phyloP scores from a whole-genome alignment of 164 flowering plant species.

The Aristolochia fimbriata region DNA sequence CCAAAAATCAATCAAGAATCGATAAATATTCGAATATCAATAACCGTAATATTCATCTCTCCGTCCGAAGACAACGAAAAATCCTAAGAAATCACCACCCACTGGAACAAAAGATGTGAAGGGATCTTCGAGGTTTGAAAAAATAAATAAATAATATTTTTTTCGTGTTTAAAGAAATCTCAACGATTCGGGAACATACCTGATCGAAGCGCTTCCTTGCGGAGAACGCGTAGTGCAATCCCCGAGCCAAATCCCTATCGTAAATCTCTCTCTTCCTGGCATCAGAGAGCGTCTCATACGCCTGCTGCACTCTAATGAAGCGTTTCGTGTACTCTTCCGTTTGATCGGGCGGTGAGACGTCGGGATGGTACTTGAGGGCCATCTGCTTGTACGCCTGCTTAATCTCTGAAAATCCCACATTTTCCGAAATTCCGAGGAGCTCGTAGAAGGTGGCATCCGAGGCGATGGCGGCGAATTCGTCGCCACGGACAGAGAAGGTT shows the following conservation, averaged over 20 bases:
- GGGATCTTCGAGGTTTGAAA: background rate
- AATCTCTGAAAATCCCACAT: slow-evolving; percentile 44
- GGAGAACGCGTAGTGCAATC: slow-evolving; percentile 63
- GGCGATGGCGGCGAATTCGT: background rate
- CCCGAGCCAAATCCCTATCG: slow-evolving; percentile 53
- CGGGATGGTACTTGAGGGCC: slow-evolving; percentile 83
- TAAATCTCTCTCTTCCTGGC: slow-evolving; percentile 59
- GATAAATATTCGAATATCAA: too few relatives aligned
- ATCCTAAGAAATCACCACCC: background rate
- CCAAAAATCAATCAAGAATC: too few relatives aligned
- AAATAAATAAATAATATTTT: background rate
- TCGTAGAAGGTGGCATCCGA: slow-evolving; percentile 46
- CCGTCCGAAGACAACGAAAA: background rate
- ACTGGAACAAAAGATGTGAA: background rate
- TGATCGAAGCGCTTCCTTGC: slow-evolving; percentile 39
- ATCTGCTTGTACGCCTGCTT: slow-evolving; percentile 86
- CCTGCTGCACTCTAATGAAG: slow-evolving; percentile 85
- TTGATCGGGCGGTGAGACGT: slow-evolving; percentile 82
- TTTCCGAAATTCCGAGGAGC: slow-evolving; percentile 57
- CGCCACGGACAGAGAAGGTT: background rate
- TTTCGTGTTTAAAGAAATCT: background rate
- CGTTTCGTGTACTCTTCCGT: slow-evolving; percentile 61
- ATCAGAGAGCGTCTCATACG: slow-evolving; percentile 87
- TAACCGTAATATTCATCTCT: too few relatives aligned
- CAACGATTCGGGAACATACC: slow-evolving; percentile 20